Evolutionary conservation across 2,329 filamentous ascomycete species (phyloP), one percentile per base, ranked within the genome.

Genomic region (Neoscytalidium dimidiatum): DNA sequence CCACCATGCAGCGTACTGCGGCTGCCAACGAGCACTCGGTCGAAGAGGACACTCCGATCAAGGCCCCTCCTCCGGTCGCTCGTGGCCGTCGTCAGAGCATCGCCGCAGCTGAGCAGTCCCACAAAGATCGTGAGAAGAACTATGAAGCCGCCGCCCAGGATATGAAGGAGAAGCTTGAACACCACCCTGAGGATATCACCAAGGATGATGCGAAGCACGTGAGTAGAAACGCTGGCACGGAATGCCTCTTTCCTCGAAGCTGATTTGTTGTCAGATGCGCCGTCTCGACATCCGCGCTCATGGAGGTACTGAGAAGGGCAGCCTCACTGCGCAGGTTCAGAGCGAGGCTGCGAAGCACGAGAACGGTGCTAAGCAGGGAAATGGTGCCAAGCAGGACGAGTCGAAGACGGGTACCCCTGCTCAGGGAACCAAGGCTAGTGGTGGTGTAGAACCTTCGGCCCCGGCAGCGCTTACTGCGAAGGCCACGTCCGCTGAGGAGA

Each of bases 281-380:
- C 21, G 53, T 44, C 33, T 44, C 17, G 74, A 78, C 65, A 69
- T 70, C 46, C 71, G 71, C 33, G 74, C 74, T 46, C 71, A 75
- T 48, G 72, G 74, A 4, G 58, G 66, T 13, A 75, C 70, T 9
- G 69, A 71, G 28, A 77, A 75, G 65, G 73, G 71, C 7, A 72
- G 74, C n/a, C 67, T 78, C 38, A 69, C 74, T 33, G 68, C 74
- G 29, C 73, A 76, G 61, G 75, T 71, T 6, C 72, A 74, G 68
- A 70, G 67, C 38, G 48, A 74, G 35, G 73, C 69, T 17, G 67
- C 60, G 17, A 70, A 77, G 66, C 76, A 76, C 29, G 65, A 63
- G 58, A n/a, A 28, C 23, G 41, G 9, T 48, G 48, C 35, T 23
- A 41, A 51, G n/a, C 17, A 14, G 29, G 13, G n/a, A n/a, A 21